Conservation (phyloP, 805 yeast genomes). For the Schwanniomyces vanrijiae region DNA sequence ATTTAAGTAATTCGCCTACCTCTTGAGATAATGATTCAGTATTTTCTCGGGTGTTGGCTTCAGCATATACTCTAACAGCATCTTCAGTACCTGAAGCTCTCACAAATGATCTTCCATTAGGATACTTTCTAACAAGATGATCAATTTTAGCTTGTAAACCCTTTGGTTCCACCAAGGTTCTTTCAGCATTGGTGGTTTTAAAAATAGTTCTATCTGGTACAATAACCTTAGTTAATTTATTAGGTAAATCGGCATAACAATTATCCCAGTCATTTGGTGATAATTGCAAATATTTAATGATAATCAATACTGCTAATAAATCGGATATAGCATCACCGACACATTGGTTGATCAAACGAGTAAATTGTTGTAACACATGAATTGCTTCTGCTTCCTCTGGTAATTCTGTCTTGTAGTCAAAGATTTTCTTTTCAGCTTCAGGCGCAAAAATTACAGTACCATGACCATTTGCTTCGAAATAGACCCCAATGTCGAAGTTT, state of each 20-base stretch:
- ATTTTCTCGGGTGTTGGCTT: constrained; percentile 53
- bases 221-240: constrained; percentile 73
- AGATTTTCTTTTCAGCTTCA: constrained; percentile 37
- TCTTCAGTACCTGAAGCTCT: constrained; percentile 98
- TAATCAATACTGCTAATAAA: constrained; percentile 70
- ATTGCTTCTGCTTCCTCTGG: constrained; percentile 51
- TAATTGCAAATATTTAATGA: constrained; percentile 55
- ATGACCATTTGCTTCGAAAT: constrained; percentile 99
- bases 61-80: constrained; percentile 94
- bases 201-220: constrained; percentile 81
- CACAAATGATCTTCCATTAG: constrained; percentile 81
- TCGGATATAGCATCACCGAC: constrained; percentile 99
- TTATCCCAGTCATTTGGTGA: constrained; percentile 72
- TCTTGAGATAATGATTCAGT: constrained; percentile 27
- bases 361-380: constrained; percentile 55
- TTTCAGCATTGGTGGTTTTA: constrained; percentile 87
- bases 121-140: constrained; percentile 51
- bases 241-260: constrained; percentile 83
- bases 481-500: constrained; percentile 84
- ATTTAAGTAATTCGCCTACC: constrained; percentile 28
- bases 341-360: constrained; percentile 84
- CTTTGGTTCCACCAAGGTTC: constrained; percentile 70
- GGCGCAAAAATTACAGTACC: constrained; percentile 88
- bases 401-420: constrained; percentile 31
- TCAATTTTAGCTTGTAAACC: constrained; percentile 80